A percentile compares a stretch with the other conserved stretches of the same genome.
Evolutionary conservation across 768 basidiomycete genomes (phyloP).

Genomic region (Rhizopogon sp.): DNA sequence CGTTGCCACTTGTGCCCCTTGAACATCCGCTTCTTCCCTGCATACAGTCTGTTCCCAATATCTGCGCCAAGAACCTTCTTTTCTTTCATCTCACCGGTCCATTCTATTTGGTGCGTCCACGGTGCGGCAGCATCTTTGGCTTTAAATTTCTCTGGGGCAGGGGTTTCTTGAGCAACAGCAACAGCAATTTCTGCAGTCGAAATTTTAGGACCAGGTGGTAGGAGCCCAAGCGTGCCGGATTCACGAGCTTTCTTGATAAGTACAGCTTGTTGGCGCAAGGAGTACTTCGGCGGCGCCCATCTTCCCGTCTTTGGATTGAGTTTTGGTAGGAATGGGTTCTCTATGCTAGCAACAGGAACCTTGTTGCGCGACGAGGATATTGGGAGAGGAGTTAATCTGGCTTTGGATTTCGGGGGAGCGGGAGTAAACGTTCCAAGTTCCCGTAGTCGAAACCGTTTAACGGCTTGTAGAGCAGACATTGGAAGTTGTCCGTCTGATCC

Average conservation of each 20-base stretch:
- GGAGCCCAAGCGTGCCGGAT: conserved; percentile 45
- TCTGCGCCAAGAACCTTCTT: conserved; percentile 45
- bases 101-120: conserved; percentile 31
- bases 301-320: conserved; percentile 53
- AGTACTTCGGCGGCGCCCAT: conserved; percentile 70
- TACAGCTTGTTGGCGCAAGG: conserved; percentile 72
- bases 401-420: conserved; percentile 19
- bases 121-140: not conserved
- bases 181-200: conserved; percentile 17
- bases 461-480: conserved; percentile 8
- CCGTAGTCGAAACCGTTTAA: conserved; percentile 22
- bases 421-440: conserved; percentile 15
- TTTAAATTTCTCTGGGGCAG: conserved; percentile 4
- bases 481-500: not conserved
- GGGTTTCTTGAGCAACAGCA: conserved; percentile 13
- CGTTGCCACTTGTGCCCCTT: conserved; percentile 91
- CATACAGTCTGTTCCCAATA: conserved; percentile 62
- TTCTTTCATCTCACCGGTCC: conserved; percentile 34
- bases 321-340: conserved; percentile 69
- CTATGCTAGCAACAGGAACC: conserved; percentile 18
- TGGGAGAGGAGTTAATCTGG: conserved; percentile 2
- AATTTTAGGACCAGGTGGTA: conserved; percentile 69
- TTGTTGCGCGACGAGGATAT: conserved; percentile 6
- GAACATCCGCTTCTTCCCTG: conserved; percentile 81
- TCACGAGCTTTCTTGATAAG: conserved; percentile 67